Evolutionary conservation across 2,329 filamentous ascomycete species (phyloP).

Genomic region (Nothopassalora personata): DNA sequence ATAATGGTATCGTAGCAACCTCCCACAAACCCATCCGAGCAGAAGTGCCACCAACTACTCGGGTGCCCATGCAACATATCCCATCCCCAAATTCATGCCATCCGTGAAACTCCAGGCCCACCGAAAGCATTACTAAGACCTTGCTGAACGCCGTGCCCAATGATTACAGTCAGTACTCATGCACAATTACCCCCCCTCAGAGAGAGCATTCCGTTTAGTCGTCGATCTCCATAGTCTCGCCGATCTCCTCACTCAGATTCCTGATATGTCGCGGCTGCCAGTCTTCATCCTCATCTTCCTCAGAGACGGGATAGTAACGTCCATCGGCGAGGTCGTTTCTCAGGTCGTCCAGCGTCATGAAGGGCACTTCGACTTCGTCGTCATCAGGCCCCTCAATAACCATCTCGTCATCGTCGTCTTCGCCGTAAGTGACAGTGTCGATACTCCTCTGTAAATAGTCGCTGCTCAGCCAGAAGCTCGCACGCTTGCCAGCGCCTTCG

Average conservation of each 20-base stretch:
- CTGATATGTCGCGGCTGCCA: slow-evolving; percentile 20
- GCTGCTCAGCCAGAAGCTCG: slow-evolving; percentile 82
- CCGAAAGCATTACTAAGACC: background rate
- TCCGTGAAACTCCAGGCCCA: background rate
- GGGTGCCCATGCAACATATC: background rate
- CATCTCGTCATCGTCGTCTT: slow-evolving; percentile 33
- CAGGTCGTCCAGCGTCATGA: slow-evolving; percentile 34
- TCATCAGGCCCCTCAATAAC: slow-evolving; percentile 22
- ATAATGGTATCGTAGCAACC: slow-evolving; percentile 3
- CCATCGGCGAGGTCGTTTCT: slow-evolving; percentile 32
- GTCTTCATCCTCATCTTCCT: slow-evolving; percentile 18
- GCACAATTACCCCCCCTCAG: background rate
- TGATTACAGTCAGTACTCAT: background rate
- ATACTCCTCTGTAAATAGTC: slow-evolving; percentile 35
- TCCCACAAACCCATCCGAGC: background rate
- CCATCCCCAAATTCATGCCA: background rate
- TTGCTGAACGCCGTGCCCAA: background rate
- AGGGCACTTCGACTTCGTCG: slow-evolving; percentile 32
- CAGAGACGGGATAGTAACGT: slow-evolving; percentile 20
- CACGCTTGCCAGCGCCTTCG: slow-evolving; percentile 68
- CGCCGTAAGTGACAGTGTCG: slow-evolving; percentile 24
- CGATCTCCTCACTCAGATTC: slow-evolving; percentile 31
- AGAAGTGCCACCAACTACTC: slow-evolving; percentile 15
- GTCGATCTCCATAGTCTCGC: slow-evolving; percentile 31
- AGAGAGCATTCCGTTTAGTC: background rate